These are phyloP conservation scores for Rugonectria rugulosa DNA, from an alignment of 2,329 filamentous ascomycete species.

Conservation along the genomic window DNA sequence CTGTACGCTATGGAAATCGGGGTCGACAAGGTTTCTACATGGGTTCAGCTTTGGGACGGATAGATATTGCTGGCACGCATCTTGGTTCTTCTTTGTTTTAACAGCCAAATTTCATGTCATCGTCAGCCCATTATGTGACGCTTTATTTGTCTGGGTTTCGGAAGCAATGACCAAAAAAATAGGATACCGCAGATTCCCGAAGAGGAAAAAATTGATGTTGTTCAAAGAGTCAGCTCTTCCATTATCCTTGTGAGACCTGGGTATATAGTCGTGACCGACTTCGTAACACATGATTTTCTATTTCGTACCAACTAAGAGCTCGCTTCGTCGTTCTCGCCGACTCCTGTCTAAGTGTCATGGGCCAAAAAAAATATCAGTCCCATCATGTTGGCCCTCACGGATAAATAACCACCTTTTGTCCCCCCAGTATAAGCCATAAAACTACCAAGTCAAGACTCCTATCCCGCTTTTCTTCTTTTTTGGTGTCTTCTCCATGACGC, in stretches of 20 bases:
- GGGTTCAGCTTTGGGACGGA: slow-evolving; percentile 14
- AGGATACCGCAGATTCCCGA: slow-evolving; percentile 11
- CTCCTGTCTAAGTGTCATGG: too few relatives aligned
- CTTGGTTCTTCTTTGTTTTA: slow-evolving; percentile 21
- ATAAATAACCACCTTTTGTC: too few relatives aligned
- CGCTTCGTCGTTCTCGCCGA: too few relatives aligned
- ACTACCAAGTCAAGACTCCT: too few relatives aligned
- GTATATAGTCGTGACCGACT: background rate
- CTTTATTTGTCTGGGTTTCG: slow-evolving; percentile 14
- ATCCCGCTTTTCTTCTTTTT: background rate
- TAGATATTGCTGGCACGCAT: slow-evolving; percentile 27
- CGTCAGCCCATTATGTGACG: slow-evolving; percentile 4
- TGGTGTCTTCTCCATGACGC: too few relatives aligned
- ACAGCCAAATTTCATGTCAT: slow-evolving; percentile 3
- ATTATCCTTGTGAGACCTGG: background rate
- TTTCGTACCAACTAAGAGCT: too few relatives aligned
- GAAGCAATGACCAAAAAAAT: slow-evolving; percentile 11
- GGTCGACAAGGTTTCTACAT: slow-evolving; percentile 17
- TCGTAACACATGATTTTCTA: too few relatives aligned
- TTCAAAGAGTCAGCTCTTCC: slow-evolving; percentile 2
- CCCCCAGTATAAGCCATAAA: too few relatives aligned
- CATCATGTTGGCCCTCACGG: too few relatives aligned
- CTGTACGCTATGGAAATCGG: slow-evolving; percentile 11
- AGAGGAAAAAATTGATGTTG: background rate
- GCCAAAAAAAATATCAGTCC: too few relatives aligned